Conservation (phyloP, 1,284 basidiomycete species). For the Cutaneotrichosporon cyanovorans region DNA sequence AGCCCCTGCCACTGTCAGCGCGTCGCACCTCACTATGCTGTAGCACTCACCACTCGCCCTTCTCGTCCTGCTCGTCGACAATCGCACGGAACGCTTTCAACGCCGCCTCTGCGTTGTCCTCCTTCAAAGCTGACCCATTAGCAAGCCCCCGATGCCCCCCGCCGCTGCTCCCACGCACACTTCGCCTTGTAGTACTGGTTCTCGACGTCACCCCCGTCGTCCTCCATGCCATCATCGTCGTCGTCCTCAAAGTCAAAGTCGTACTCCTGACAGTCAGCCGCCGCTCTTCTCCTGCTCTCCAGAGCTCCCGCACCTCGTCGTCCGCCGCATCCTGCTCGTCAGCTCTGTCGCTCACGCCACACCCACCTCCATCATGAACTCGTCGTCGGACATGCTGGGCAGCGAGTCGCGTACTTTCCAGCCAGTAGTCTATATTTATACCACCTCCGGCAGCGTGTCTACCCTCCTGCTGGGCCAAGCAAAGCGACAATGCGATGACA, state of each 20-base stretch:
- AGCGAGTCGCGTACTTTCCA: no score
- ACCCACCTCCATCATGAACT: constrained; percentile 48
- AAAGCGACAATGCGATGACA: no score
- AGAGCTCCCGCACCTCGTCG: constrained; percentile 36
- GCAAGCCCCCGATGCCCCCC: no score
- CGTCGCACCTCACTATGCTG: no score
- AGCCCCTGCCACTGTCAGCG: constrained; percentile 66
- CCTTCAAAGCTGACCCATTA: constrained; percentile 65
- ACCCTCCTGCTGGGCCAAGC: no score
- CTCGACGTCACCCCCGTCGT: constrained; percentile 85
- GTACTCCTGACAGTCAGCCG: constrained; percentile 63
- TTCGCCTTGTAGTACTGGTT: constrained; percentile 99
- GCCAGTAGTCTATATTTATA: no score
- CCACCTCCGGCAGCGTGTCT: no score
- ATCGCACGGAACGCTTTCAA: constrained; percentile 79
- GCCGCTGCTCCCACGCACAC: constrained; percentile 51
- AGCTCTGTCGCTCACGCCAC: constrained; percentile 4
- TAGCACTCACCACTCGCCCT: constrained; percentile 78
- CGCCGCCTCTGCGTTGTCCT: constrained; percentile 81
- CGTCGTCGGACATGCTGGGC: constrained; percentile 46
- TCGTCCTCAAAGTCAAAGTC: constrained; percentile 89
- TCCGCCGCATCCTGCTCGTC: constrained; percentile 41
- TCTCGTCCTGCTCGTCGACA: constrained; percentile 78
- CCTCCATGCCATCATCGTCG: constrained; percentile 61
- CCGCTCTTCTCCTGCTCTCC: background rate